Percentiles rank a stretch among this genome's conserved stretches.
Evolutionary conservation across 805 yeast species (phyloP).

Genomic region (Debaryomyces hansenii): DNA sequence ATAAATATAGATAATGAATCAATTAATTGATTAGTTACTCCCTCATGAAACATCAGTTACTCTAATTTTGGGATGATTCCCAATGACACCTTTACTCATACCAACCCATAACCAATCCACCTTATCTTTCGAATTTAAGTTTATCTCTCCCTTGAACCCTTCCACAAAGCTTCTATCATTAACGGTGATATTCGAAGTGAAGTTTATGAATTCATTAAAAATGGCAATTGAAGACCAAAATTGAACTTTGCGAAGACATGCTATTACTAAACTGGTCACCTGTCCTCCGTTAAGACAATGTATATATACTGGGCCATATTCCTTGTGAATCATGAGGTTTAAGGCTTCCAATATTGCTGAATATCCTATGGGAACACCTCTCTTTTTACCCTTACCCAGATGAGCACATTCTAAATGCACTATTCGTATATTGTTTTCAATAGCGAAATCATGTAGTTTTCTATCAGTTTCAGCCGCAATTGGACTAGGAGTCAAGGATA

Average conservation of each 20-base stretch:
- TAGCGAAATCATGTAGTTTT: constrained; percentile 51
- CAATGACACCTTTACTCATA: constrained; percentile 55
- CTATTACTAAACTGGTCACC: constrained; percentile 78
- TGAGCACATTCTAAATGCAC: constrained; percentile 69
- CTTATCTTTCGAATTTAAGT: constrained; percentile 42
- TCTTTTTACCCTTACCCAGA: constrained; percentile 75
- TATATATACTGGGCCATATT: constrained; percentile 69
- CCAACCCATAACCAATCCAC: constrained; percentile 71
- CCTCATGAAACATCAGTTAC: constrained; percentile 20
- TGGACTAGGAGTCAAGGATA: constrained; percentile 79
- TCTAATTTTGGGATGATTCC: constrained; percentile 53
- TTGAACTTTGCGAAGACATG: constrained; percentile 79
- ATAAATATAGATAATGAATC: constrained; percentile 1
- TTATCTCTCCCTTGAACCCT: constrained; percentile 65
- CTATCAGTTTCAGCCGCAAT: constrained; percentile 56
- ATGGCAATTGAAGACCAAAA: constrained; percentile 90
- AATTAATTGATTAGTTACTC: not conserved
- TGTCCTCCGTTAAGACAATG: constrained; percentile 93
- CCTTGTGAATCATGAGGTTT: constrained; percentile 58
- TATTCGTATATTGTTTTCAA: constrained; percentile 51
- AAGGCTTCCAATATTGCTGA: constrained; percentile 60
- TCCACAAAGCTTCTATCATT: constrained; percentile 86
- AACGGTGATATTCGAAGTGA: constrained; percentile 72
- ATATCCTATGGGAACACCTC: constrained; percentile 79
- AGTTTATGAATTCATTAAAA: constrained; percentile 78